phyloP scores from a whole-genome alignment of 2,329 filamentous ascomycete species.

The Verticillium tricorpus region DNA sequence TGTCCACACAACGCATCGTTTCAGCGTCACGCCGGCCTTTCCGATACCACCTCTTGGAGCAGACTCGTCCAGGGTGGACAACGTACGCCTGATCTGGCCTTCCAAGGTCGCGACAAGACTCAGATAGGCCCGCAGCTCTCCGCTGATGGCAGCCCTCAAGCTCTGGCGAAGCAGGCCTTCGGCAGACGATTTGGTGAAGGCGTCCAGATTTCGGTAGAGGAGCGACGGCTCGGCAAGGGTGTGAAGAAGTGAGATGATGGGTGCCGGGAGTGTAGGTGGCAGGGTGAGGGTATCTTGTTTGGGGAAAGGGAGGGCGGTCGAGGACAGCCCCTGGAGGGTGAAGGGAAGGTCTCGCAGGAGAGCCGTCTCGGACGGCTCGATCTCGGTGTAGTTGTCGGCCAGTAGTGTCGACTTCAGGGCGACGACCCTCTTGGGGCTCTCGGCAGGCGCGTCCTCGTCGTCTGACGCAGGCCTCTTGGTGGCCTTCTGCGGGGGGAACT shows the following conservation, averaged over 20 bases:
- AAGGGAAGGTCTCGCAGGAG: conserved; percentile 82
- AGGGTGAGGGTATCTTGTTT: conserved; percentile 67
- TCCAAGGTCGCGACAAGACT: conserved; percentile 88
- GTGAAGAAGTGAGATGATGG: conserved; percentile 81
- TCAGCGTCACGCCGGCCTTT: conserved; percentile 87
- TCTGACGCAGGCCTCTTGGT: conserved; percentile 26
- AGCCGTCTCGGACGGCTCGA: conserved; percentile 59
- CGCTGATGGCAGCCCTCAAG: conserved; percentile 77
- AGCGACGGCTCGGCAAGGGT: conserved; percentile 88
- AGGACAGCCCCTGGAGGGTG: conserved; percentile 87
- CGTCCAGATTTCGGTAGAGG: conserved; percentile 76
- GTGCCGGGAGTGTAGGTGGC: conserved; percentile 74
- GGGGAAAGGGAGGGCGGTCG: conserved; percentile 74
- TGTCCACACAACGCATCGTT: conserved; percentile 95
- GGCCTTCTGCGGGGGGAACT: conserved; percentile 35
- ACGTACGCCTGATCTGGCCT: conserved; percentile 79
- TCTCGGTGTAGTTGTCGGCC: conserved; percentile 50
- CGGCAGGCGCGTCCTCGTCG: conserved; percentile 25
- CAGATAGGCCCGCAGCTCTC: conserved; percentile 84
- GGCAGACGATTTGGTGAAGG: conserved; percentile 76
- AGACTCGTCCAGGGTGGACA: conserved; percentile 67
- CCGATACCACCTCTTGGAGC: conserved; percentile 67
- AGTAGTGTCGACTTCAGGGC: conserved; percentile 53
- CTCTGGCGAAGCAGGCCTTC: conserved; percentile 89
- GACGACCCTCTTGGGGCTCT: conserved; percentile 41